Percentiles rank a stretch among this genome's conserved stretches.
phyloP scores from a whole-genome alignment of 331 rosid species.

The Quercus lobata region DNA sequence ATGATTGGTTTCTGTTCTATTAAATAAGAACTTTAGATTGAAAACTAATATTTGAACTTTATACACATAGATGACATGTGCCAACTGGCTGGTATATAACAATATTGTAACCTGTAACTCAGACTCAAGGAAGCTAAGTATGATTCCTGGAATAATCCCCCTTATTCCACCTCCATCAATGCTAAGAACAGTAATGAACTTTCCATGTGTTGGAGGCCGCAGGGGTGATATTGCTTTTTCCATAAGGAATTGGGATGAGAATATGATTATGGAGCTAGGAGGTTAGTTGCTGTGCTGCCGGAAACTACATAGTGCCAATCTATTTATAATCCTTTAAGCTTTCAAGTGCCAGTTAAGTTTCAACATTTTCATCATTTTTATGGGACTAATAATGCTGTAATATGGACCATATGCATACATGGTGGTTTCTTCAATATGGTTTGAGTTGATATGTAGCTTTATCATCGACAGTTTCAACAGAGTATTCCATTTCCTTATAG shows the following conservation, averaged over 20 bases:
- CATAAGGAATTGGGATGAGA: not conserved
- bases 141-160: slow-evolving; percentile 28
- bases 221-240: not conserved
- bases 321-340: not conserved
- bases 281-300: too few species aligned
- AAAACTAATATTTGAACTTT: too few species aligned
- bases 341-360: not conserved
- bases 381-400: too few species aligned
- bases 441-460: not conserved
- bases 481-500: not conserved
- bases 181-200: slow-evolving; percentile 20
- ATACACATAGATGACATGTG: too few species aligned
- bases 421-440: too few species aligned
- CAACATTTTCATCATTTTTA: too few species aligned
- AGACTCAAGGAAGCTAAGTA: not conserved
- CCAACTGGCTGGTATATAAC: too few species aligned
- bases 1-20: too few species aligned
- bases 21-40: too few species aligned
- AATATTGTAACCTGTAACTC: not conserved
- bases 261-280: not conserved
- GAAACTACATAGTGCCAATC: not conserved
- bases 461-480: not conserved
- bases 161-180: slow-evolving; percentile 37
- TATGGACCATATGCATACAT: too few species aligned
- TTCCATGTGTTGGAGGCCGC: slow-evolving; percentile 19